Percentiles rank a stretch among this genome's conserved stretches.
Conservation (phyloP, 139 green algal genomes). For the Marvania coccoides region DNA sequence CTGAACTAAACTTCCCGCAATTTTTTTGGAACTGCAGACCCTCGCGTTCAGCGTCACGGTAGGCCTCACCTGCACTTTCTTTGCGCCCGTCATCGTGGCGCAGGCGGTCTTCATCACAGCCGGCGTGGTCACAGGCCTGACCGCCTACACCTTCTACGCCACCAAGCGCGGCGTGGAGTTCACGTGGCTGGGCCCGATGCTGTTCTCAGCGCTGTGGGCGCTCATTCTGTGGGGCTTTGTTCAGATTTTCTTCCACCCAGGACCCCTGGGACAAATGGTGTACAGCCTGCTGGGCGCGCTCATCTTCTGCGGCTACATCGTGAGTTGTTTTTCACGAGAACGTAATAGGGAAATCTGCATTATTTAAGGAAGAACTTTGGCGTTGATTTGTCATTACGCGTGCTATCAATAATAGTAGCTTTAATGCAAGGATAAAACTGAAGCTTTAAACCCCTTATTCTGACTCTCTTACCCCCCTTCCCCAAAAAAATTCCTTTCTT, state of each 20-base stretch:
- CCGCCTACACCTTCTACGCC: slow-evolving; percentile 62
- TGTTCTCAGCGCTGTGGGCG: slow-evolving; percentile 42
- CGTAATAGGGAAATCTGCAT: too few species aligned
- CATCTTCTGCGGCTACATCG: slow-evolving; percentile 54
- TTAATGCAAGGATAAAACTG: too few species aligned
- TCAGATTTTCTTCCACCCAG: slow-evolving; percentile 51
- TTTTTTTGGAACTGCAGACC: slow-evolving; percentile 18
- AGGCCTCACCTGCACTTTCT: slow-evolving; percentile 37
- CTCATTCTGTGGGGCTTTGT: slow-evolving; percentile 55
- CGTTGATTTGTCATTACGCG: too few species aligned
- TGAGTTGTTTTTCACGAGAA: too few species aligned
- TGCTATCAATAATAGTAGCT: too few species aligned
- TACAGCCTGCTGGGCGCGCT: slow-evolving; percentile 58
- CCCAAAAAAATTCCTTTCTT: too few species aligned
- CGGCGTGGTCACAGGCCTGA: slow-evolving; percentile 39
- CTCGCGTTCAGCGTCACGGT: slow-evolving; percentile 22
- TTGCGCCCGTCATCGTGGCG: slow-evolving; percentile 43
- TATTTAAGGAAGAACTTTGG: too few species aligned
- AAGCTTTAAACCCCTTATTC: too few species aligned
- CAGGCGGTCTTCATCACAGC: slow-evolving; percentile 26
- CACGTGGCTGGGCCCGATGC: slow-evolving; percentile 43
- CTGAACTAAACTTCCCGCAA: not conserved
- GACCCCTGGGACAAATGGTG: slow-evolving; percentile 29
- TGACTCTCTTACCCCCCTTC: too few species aligned
- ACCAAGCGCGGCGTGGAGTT: slow-evolving; percentile 47